These are phyloP conservation scores for Fraxinus floribunda DNA, from an alignment of 305 asterid genomes.

Conservation along the genomic window DNA sequence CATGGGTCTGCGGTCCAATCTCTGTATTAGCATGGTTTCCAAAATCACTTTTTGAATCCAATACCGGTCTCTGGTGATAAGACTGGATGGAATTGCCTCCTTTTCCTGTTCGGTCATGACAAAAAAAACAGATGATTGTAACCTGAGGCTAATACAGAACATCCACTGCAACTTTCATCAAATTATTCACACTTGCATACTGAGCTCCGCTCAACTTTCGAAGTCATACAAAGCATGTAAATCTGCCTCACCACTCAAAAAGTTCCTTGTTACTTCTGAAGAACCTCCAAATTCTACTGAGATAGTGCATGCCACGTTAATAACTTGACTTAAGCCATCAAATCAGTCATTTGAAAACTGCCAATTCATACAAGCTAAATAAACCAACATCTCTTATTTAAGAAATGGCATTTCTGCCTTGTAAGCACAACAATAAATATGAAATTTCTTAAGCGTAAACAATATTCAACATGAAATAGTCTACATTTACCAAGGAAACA, in stretches of 20 bases:
- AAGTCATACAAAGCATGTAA: not conserved
- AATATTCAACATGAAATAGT: not conserved
- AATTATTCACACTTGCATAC: not conserved
- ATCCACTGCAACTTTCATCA: not conserved
- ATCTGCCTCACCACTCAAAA: not conserved
- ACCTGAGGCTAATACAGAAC: not conserved
- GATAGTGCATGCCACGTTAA: not conserved
- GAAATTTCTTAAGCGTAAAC: not conserved
- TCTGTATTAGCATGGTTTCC: constrained; percentile 2
- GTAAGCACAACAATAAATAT: not conserved
- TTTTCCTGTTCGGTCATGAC: constrained; percentile 11
- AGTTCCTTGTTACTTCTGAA: not conserved
- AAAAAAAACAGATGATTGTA: not conserved
- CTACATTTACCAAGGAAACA: not conserved
- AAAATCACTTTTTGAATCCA: constrained; percentile 2
- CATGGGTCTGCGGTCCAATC: constrained; percentile 8
- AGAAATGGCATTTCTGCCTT: not conserved
- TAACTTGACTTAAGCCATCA: not conserved
- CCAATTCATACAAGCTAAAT: not conserved
- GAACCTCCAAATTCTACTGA: not conserved
- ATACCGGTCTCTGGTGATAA: constrained; percentile 1
- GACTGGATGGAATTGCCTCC: constrained; percentile 16
- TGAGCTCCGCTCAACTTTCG: not conserved
- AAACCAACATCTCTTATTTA: not conserved
- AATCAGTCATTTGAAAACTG: not conserved